Evolutionary conservation across 1,284 basidiomycete species (phyloP).

Genomic region (Boletus calvinii): DNA sequence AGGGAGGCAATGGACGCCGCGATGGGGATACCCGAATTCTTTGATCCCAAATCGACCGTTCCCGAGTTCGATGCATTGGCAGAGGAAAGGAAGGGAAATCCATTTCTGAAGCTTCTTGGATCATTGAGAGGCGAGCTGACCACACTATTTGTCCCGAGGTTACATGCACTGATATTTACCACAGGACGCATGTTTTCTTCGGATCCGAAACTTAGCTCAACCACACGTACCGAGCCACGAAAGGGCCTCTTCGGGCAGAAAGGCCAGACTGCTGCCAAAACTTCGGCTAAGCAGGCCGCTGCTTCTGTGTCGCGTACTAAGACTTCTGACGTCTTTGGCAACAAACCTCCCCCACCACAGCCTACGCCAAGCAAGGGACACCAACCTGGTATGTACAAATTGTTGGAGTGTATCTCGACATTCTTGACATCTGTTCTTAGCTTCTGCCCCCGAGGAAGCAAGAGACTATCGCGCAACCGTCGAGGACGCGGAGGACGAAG

Average conservation of each 20-base stretch:
- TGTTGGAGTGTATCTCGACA: background rate
- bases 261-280: constrained; percentile 7
- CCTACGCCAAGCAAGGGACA: constrained; percentile 14
- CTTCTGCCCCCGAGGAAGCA: constrained; percentile 15
- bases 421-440: constrained; percentile 9
- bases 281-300: constrained; percentile 10
- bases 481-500: constrained; percentile 70
- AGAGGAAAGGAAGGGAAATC: constrained; percentile 62
- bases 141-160: background rate
- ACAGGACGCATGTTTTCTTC: constrained; percentile 71
- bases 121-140: constrained; percentile 58
- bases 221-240: constrained; percentile 34
- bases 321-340: constrained; percentile 3
- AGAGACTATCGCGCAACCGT: constrained; percentile 51
- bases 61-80: constrained; percentile 43
- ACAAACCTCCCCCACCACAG: constrained; percentile 7
- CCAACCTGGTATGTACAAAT: constrained; percentile 17
- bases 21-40: constrained; percentile 54
- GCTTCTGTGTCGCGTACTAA: constrained; percentile 11
- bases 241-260: constrained; percentile 21
- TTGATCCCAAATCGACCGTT: constrained; percentile 42
- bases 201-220: constrained; percentile 54
- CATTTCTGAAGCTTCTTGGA: constrained; percentile 70
- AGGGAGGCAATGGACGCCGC: constrained; percentile 71
- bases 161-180: constrained; percentile 2